Evolutionary conservation across 75 land plant species (phyloP), one percentile per base, ranked within the genome.

Genomic region (Adiantum capillusveneris): DNA sequence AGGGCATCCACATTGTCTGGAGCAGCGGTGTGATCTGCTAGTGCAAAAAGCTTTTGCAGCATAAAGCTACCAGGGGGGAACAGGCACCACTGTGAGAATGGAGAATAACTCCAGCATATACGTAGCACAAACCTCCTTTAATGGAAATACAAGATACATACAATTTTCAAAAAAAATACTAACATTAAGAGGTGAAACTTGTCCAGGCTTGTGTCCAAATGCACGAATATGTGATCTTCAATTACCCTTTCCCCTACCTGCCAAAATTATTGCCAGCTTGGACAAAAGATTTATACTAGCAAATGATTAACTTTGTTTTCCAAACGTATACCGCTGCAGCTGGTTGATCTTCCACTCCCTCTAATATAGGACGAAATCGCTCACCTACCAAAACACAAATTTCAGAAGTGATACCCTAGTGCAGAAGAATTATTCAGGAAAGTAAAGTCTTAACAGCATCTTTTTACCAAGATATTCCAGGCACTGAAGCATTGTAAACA

Each of bases 1-100:
- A 90, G 71, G 29, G 97, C 73, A 77, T 95, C 99, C 17, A 79
- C 65, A 70, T 86, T 90, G 64, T 95, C 99, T 31, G 85, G 82
- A 43, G 75, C 70, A 53, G 99, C 81, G 31, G 86, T 86, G 31
- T 79, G 82, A 69, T 95, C 99, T 29, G 83, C 78, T 37, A 95
- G 60, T 39, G 99, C 96, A 78, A 81, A 95, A 21, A 95, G 97
- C 78, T 90, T 95, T 65, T 90, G 99, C 66, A 90, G 28, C 97
- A 87, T 90, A 63, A 85, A 89, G 26, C 98, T 93, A 64, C 25
- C 64, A 24, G n/a, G n/a, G n/a, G n/a, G n/a, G n/a, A n/a, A n/a
- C n/a, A n/a, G n/a, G n/a, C 3, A 48, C 27, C n/a, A n/a, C n/a
- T n/a, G 26, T 11, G 12, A 59, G 16, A 6, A 58, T 63, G n/a